These are phyloP conservation scores for Pluteus cervinus DNA, from an alignment of 768 basidiomycete species.

Conservation along the genomic window DNA sequence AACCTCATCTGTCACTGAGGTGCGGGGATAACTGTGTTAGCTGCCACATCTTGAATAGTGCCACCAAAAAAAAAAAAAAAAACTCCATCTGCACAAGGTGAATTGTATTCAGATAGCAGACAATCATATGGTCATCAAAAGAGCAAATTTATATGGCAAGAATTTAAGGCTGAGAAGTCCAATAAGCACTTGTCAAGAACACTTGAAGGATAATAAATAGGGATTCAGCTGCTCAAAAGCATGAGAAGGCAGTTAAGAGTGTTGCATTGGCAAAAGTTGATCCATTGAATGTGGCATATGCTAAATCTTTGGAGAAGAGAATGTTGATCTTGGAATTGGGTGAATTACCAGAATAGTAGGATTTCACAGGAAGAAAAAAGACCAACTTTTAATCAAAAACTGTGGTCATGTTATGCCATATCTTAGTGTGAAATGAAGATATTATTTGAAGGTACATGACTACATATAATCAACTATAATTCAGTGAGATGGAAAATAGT, in stretches of 20 bases:
- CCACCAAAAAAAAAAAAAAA: too few species aligned
- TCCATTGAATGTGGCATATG: constrained; percentile 62
- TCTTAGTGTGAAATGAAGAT: too few species aligned
- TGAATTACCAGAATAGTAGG: constrained; percentile 56
- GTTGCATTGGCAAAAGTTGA: constrained; percentile 47
- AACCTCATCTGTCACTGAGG: too few species aligned
- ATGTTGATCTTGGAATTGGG: constrained; percentile 75
- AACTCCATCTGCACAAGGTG: constrained; percentile 57
- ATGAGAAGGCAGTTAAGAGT: constrained; percentile 44
- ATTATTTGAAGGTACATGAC: too few species aligned
- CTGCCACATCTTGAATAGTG: too few species aligned
- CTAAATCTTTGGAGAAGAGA: constrained; percentile 57
- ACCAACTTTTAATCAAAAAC: too few species aligned
- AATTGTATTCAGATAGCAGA: constrained; percentile 95
- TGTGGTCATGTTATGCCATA: too few species aligned
- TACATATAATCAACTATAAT: too few species aligned
- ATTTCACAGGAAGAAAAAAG: too few species aligned
- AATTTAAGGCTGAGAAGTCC: constrained; percentile 53
- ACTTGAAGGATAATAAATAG: constrained; percentile 46
- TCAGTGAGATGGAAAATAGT: too few species aligned
- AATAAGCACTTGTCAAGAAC: constrained; percentile 27
- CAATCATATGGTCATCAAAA: constrained; percentile 67
- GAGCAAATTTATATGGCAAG: constrained; percentile 83
- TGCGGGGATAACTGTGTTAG: too few species aligned
- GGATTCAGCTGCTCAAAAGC: constrained; percentile 44